Evolutionary conservation across 805 yeast genomes (phyloP).

Genomic region (Cyberlindnera galapagoensis): DNA sequence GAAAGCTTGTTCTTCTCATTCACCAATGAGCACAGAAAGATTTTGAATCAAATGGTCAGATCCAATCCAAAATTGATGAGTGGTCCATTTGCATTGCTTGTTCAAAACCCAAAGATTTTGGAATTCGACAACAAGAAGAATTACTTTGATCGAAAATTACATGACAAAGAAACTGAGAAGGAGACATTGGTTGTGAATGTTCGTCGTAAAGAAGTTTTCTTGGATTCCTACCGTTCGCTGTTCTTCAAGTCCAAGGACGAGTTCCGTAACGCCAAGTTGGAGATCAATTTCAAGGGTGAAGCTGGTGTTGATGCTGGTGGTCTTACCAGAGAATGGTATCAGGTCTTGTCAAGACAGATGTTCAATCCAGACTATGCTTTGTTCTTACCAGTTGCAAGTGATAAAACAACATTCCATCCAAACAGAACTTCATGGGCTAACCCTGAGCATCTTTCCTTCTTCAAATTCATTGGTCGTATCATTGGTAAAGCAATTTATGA

Average conservation of each 20-base stretch:
- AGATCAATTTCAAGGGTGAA: constrained; percentile 84
- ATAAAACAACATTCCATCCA: constrained; percentile 92
- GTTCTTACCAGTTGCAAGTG: constrained; percentile 86
- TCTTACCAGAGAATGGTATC: constrained; percentile 95
- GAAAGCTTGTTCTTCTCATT: constrained; percentile 78
- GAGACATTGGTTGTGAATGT: constrained; percentile 58
- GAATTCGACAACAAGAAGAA: constrained; percentile 93
- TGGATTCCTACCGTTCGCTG: constrained; percentile 80
- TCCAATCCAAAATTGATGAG: constrained; percentile 89
- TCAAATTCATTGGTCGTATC: constrained; percentile 88
- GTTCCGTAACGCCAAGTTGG: constrained; percentile 64
- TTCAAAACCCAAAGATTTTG: constrained; percentile 78
- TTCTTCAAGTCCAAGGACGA: constrained; percentile 75
- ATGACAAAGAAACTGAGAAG: constrained; percentile 35
- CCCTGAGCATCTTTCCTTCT: constrained; percentile 88
- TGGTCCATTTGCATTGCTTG: constrained; percentile 89
- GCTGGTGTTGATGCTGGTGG: constrained; percentile 99
- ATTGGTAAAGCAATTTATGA: constrained; percentile 94
- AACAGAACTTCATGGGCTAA: constrained; percentile 87
- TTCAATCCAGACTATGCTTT: constrained; percentile 93
- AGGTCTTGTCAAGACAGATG: constrained; percentile 88
- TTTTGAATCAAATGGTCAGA: constrained; percentile 86
- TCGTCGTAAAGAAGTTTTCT: constrained; percentile 83
- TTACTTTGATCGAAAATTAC: constrained; percentile 73
- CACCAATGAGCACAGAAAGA: constrained; percentile 82